These are phyloP conservation scores for Mortierella sp. DNA, from an alignment of 371 early-diverging fungal genomes.

Conservation along the genomic window DNA sequence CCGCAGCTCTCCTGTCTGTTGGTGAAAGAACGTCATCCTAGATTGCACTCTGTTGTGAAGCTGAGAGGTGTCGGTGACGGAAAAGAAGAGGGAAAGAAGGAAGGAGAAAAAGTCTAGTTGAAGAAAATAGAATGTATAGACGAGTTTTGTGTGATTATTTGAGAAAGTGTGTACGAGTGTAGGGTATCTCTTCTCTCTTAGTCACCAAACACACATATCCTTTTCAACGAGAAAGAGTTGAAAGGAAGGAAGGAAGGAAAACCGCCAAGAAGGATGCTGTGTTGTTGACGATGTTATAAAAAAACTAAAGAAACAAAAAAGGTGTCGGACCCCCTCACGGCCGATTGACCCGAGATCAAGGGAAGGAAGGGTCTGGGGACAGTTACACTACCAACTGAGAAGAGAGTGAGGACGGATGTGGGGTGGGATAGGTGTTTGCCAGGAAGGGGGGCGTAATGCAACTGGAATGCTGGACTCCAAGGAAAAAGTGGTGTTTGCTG, in stretches of 20 bases:
- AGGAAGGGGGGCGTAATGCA: not conserved
- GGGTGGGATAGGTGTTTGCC: too few species aligned
- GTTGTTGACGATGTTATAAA: too few species aligned
- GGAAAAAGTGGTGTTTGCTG: not conserved
- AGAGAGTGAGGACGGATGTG: not conserved
- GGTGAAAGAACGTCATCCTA: constrained; percentile 73
- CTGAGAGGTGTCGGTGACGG: not conserved
- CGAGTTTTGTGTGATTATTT: not conserved
- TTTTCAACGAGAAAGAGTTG: not conserved
- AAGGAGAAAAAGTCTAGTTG: too few species aligned
- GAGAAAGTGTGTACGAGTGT: not conserved
- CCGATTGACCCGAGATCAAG: constrained; percentile 3
- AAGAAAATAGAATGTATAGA: too few species aligned
- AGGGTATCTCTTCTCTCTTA: not conserved
- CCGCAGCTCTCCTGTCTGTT: constrained; percentile 66
- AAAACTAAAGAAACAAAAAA: not conserved
- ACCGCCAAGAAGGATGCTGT: not conserved
- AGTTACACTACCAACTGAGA: not conserved
- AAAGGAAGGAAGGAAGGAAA: not conserved
- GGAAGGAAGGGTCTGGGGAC: not conserved
- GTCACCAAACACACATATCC: not conserved
- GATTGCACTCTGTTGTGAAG: not conserved
- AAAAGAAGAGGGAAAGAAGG: not conserved
- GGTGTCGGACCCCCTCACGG: not conserved
- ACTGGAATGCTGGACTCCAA: not conserved